phyloP scores from a whole-genome alignment of 768 basidiomycete species.

The Neoboletus brunneissimus region DNA sequence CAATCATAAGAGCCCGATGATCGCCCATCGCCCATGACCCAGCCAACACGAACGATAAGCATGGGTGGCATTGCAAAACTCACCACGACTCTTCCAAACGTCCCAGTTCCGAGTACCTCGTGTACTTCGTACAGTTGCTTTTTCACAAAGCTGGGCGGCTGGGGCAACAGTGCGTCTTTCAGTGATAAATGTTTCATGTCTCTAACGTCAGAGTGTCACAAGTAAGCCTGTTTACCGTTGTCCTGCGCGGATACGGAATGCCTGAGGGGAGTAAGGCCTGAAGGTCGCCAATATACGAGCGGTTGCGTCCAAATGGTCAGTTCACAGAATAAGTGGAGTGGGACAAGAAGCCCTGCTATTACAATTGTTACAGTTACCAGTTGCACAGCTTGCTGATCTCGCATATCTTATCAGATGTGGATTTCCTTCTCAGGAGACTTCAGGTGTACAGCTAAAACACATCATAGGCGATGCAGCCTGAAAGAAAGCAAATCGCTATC shows the following conservation, averaged over 20 bases:
- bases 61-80: conserved; percentile 23
- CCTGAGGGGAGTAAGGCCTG: not conserved
- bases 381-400: conserved; percentile 15
- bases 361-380: not conserved
- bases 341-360: not conserved
- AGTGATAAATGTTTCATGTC: conserved; percentile 36
- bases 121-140: conserved; percentile 80
- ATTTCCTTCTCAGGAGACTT: too few species aligned
- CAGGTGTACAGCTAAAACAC: not conserved
- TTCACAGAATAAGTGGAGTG: conserved; percentile 1
- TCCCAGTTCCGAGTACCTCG: conserved; percentile 72
- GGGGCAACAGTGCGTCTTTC: conserved; percentile 66
- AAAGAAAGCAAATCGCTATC: not conserved
- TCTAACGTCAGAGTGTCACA: not conserved
- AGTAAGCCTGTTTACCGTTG: not conserved
- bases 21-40: not conserved
- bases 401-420: conserved; percentile 22
- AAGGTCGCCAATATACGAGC: not conserved
- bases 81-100: conserved; percentile 90
- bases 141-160: conserved; percentile 83
- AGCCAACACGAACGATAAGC: not conserved
- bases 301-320: not conserved
- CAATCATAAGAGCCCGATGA: not conserved
- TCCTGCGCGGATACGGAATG: not conserved
- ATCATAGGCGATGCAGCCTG: not conserved